Percentiles rank a stretch among this genome's conserved stretches.
Conservation (phyloP, 2,329 filamentous ascomycete species). For the Aureobasidium sp. region DNA sequence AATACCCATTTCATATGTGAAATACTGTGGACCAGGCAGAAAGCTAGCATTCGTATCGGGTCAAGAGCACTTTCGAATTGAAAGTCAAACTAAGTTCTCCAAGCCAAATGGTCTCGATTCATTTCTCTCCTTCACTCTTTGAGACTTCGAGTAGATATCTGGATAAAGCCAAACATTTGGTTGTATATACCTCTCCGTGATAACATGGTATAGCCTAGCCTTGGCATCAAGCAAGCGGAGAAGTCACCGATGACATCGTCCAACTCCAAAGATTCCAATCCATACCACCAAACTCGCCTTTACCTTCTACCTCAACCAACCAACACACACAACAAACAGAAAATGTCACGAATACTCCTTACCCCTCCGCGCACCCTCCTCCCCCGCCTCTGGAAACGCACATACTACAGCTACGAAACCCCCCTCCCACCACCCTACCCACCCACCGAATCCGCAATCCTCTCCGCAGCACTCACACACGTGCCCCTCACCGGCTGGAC, state of each 20-base stretch:
- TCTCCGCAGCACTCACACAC: conserved; percentile 71
- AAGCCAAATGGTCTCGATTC: too few species aligned
- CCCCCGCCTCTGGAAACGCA: conserved; percentile 22
- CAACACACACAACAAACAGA: background rate
- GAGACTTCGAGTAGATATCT: too few species aligned
- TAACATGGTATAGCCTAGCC: background rate
- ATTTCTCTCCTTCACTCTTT: too few species aligned
- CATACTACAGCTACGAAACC: conserved; percentile 71
- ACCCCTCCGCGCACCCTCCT: conserved; percentile 20
- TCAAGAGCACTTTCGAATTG: background rate
- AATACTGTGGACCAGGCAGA: background rate
- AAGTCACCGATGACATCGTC: conserved; percentile 7
- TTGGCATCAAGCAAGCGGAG: conserved; percentile 5
- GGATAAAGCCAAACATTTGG: too few species aligned
- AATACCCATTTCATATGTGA: background rate
- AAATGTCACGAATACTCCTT: background rate
- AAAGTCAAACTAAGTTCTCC: too few species aligned
- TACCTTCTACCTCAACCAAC: background rate
- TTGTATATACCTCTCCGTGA: background rate
- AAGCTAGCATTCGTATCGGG: too few species aligned
- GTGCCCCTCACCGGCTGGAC: conserved; percentile 82
- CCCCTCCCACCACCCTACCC: conserved; percentile 57
- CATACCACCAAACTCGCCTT: background rate
- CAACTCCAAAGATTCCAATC: background rate
- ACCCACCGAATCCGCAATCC: conserved; percentile 64